Evolutionary conservation across 2,329 filamentous ascomycete species (phyloP), one percentile per base, ranked within the genome.

Genomic region (Fusarium lyarnte): DNA sequence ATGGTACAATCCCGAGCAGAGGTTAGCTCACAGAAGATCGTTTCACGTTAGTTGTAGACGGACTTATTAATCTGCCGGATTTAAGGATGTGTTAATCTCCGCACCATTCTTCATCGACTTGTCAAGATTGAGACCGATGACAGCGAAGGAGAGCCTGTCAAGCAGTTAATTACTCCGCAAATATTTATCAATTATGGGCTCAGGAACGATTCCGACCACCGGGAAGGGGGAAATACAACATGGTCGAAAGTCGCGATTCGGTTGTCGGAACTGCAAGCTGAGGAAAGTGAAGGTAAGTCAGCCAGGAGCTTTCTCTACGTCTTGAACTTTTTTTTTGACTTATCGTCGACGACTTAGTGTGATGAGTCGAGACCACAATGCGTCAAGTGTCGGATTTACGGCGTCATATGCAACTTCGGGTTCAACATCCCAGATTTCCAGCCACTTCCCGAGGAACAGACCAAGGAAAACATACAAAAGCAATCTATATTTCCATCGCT

Each of bases 281-380:
- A 52, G 47, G 4, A 52, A 25, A 6, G n/a, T 52, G 3, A 52
- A 52, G 23, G 47, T 36, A 11, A 11, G 31, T 8, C 17, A 14
- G 6, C 25, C 8, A 11, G 2, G 8, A 6, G 3, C 0, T 6
- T 10, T 10, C 12, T 6, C 8, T 19, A 4, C 4, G 3, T 25
- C 31, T 6, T 21, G 0, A 35, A 11, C 1, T 6, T 9, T 4
- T 9, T 4, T 9, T 3, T 13, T 47, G 45, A 13, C 21, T 14
- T 23, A 17, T 17, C 7, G 1, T 17, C 3, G 21, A 6, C 1
- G 21, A 13, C 4, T 4, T 2, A 52, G 47, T 52, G 47, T 25
- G 47, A 36, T 16, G 47, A 36, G 8, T 11, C 8, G 3, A 36
- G 23, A 19, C 47, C 47, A 16, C 7, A 2, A 11, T 52, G 47